Percentiles rank a stretch among this genome's conserved stretches.
Conservation (phyloP, 768 basidiomycete genomes). For the Basidioascus undulatus region DNA sequence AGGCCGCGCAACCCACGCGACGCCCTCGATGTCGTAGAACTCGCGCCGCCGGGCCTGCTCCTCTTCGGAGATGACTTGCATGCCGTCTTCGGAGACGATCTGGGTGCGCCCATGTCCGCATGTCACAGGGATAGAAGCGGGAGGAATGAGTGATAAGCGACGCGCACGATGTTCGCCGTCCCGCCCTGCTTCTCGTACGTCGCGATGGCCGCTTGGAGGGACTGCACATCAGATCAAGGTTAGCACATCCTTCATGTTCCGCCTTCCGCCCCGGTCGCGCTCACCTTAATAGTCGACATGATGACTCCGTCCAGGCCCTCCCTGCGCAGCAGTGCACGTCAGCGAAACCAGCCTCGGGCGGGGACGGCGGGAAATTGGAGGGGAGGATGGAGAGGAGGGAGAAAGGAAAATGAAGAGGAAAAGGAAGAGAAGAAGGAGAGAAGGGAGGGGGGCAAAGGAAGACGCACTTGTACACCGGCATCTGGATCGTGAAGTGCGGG, state of each 20-base stretch:
- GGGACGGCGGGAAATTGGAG: no score
- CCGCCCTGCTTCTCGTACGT: slow-evolving; percentile 82
- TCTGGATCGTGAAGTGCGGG: slow-evolving; percentile 53
- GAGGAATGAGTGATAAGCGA: no score
- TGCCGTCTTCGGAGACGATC: slow-evolving; percentile 65
- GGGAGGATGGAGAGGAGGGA: no score
- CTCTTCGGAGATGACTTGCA: slow-evolving; percentile 37
- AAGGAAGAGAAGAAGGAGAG: no score
- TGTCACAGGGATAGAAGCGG: no score
- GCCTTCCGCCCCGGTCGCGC: no score
- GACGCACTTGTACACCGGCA: slow-evolving; percentile 82
- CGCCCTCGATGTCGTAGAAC: slow-evolving; percentile 45
- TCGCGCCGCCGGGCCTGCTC: slow-evolving; percentile 41
- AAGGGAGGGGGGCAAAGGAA: no score
- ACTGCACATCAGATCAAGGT: slow-evolving; percentile 25
- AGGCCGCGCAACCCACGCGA: slow-evolving; percentile 66
- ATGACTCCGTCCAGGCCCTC: slow-evolving; percentile 30
- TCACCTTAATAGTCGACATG: slow-evolving; percentile 21
- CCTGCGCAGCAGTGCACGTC: no score
- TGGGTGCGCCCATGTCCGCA: no score
- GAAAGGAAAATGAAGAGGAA: no score
- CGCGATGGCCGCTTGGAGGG: slow-evolving; percentile 63
- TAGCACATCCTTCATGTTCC: not conserved
- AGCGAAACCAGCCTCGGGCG: no score
- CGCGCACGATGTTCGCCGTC: slow-evolving; percentile 46